Base-by-base conservation (phyloP, 176 grass and related monocot species). In the Aegilops sharonensis region DNA sequence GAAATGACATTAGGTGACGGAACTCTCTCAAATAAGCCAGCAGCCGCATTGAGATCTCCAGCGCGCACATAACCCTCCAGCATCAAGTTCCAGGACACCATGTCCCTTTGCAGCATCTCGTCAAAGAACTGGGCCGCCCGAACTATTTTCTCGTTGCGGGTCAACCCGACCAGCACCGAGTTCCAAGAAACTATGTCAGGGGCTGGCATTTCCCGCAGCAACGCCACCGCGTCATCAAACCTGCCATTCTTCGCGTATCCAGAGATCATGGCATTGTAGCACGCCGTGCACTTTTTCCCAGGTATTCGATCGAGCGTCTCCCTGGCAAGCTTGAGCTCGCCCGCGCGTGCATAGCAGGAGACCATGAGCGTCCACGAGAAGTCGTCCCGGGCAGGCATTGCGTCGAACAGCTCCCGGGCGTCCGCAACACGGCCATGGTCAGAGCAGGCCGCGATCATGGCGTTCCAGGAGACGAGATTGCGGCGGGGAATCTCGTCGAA, bases 201-300 rank as follows among this genome's bases (percentile, higher is more conserved):
- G 10, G 31, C 17, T 4, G 72, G 77, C 89, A 94, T 94, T 9
- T 80, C 77, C 31, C 35, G 65, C 30, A 91, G 72, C 76, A 94
- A 35, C 45, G 30, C 11, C 15, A 89, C 54, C 2, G 84, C 92
- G 7, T 94, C 84, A 20, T 87, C 77, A 1, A 84, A 94, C 71
- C 81, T 87, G 20, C 81, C 78, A 6, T 75, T 91, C 71, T 94
- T 94, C 6, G 89, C 81, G 29, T 94, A 94, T 34, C 86, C 92
- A 3, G 86, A 91, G 40, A 94, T 89, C 92, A 91, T 89, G 35
- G 89, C 83, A 15, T 94, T 94, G 87, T 89, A 94, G 86, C 92
- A 91, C 5, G 73, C 64, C 3, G 80, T 17, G 69, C 77, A 87
- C 86, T 91, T 94, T n/a, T 75, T 47, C 2, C 84, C 76, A 5